These are phyloP conservation scores for Jamesozyma piceae DNA, from an alignment of 805 yeast species.

Conservation along the genomic window DNA sequence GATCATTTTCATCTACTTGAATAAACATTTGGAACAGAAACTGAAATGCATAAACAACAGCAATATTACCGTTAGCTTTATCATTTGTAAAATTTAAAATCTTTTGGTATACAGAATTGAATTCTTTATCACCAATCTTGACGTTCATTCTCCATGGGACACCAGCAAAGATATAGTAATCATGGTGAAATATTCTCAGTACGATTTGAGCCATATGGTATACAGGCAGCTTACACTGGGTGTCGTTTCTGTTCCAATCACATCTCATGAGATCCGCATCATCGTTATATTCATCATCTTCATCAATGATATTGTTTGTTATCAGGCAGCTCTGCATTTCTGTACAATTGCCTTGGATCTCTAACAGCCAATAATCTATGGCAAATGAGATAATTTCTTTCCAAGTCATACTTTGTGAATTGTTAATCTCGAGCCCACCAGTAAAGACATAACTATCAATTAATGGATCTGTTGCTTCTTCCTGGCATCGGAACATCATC, in stretches of 20 bases:
- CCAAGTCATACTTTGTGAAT: slow-evolving; percentile 43
- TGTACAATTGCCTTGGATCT: slow-evolving; percentile 14
- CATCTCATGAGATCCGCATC: slow-evolving; percentile 4
- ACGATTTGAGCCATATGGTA: slow-evolving; percentile 68
- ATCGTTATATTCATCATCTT: background rate
- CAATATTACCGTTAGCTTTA: slow-evolving; percentile 41
- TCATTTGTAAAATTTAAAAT: slow-evolving; percentile 28
- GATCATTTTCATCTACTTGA: slow-evolving; percentile 2
- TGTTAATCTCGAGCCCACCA: slow-evolving; percentile 3
- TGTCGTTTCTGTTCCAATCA: slow-evolving; percentile 21
- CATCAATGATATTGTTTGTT: background rate
- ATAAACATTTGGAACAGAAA: slow-evolving; percentile 54
- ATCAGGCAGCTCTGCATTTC: slow-evolving; percentile 1
- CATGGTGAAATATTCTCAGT: slow-evolving; percentile 65
- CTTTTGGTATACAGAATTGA: slow-evolving; percentile 39
- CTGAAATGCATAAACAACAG: slow-evolving; percentile 53
- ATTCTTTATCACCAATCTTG: slow-evolving; percentile 42
- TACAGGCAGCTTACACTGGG: slow-evolving; percentile 48
- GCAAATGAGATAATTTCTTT: slow-evolving; percentile 61
- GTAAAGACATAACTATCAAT: slow-evolving; percentile 7
- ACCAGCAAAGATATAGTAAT: slow-evolving; percentile 70
- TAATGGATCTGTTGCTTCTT: slow-evolving; percentile 39
- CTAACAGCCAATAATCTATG: slow-evolving; percentile 54
- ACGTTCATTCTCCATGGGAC: slow-evolving; percentile 76
- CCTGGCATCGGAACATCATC: slow-evolving; percentile 63